Conservation (phyloP, 495 filamentous ascomycete species). For the Aspergillus carlsbadensis region DNA sequence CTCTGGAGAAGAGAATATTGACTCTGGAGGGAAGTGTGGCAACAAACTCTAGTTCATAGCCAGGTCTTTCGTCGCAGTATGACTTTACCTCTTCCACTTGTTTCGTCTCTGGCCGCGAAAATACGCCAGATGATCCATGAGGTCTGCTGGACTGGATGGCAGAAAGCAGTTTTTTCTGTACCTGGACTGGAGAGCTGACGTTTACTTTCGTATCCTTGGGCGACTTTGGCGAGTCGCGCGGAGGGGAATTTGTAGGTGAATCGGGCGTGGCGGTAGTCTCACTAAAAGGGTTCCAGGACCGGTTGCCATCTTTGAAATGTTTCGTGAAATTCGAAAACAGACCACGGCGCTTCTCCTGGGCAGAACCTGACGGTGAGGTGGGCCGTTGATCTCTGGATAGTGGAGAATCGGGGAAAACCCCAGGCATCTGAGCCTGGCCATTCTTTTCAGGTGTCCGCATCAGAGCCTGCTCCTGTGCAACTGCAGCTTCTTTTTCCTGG, state of each 20-base stretch:
- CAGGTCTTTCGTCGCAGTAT: conserved; percentile 82
- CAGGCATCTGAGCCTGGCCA: conserved; percentile 56
- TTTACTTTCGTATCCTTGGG: conserved; percentile 38
- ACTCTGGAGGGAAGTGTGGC: conserved; percentile 69
- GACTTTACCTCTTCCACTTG: conserved; percentile 79
- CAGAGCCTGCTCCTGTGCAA: conserved; percentile 38
- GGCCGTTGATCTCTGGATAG: conserved; percentile 38
- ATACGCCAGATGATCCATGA: conserved; percentile 69
- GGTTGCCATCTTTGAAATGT: conserved; percentile 57
- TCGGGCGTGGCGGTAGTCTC: conserved; percentile 26
- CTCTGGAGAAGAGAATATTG: conserved; percentile 67
- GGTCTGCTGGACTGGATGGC: conserved; percentile 81
- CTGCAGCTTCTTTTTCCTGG: conserved; percentile 62
- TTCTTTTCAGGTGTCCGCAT: conserved; percentile 29
- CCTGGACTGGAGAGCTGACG: conserved; percentile 48
- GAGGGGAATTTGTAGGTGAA: conserved; percentile 37
- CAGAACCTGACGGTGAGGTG: conserved; percentile 24
- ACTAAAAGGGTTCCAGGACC: conserved; percentile 23
- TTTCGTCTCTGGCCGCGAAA: conserved; percentile 66
- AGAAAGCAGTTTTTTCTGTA: conserved; percentile 64
- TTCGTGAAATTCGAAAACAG: conserved; percentile 66
- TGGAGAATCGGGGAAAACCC: conserved; percentile 64
- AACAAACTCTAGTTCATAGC: conserved; percentile 74
- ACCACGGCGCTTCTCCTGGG: conserved; percentile 44
- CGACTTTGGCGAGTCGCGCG: conserved; percentile 44